Evolutionary conservation across 371 early-diverging fungal genomes (phyloP).

Genomic region (Dichotomocladium elegans): DNA sequence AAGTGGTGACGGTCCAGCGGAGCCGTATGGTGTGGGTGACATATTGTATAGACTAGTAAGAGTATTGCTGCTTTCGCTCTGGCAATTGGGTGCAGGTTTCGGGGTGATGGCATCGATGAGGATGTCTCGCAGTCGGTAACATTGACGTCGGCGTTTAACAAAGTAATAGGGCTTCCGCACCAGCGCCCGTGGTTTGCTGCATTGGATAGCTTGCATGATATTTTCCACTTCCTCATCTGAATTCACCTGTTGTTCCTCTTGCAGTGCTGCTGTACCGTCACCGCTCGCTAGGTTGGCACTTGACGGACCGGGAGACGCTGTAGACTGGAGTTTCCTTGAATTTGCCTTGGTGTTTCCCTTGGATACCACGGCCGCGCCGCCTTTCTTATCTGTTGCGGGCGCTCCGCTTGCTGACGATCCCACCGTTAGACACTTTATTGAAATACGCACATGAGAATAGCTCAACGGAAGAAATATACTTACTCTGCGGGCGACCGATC

Average conservation of each 20-base stretch:
- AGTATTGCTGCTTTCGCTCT: slow-evolving; percentile 10
- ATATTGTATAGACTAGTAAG: slow-evolving; percentile 2
- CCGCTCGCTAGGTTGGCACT: no score
- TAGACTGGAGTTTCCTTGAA: no score
- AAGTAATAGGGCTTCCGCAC: slow-evolving; percentile 47
- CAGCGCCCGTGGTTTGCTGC: slow-evolving; percentile 54
- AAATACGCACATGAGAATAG: no score
- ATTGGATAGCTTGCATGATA: slow-evolving; percentile 49
- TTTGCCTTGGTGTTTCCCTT: no score
- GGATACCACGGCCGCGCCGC: no score
- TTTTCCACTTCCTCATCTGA: slow-evolving; percentile 69
- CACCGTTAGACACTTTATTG: no score
- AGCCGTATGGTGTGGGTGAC: neutral
- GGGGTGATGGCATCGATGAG: slow-evolving; percentile 66
- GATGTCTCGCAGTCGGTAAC: slow-evolving; percentile 59
- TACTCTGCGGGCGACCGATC: slow-evolving; percentile 43
- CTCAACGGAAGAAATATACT: no score
- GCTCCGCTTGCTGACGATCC: no score
- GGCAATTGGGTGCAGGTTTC: slow-evolving; percentile 10
- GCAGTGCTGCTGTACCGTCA: neutral
- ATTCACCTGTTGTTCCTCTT: slow-evolving; percentile 30
- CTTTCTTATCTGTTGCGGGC: no score
- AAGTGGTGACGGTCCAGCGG: neutral
- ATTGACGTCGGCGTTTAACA: slow-evolving; percentile 60
- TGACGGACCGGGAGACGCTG: no score